These are phyloP conservation scores for Pseudocercospora crystallina DNA, from an alignment of 2,329 filamentous ascomycete genomes.

Conservation along the genomic window DNA sequence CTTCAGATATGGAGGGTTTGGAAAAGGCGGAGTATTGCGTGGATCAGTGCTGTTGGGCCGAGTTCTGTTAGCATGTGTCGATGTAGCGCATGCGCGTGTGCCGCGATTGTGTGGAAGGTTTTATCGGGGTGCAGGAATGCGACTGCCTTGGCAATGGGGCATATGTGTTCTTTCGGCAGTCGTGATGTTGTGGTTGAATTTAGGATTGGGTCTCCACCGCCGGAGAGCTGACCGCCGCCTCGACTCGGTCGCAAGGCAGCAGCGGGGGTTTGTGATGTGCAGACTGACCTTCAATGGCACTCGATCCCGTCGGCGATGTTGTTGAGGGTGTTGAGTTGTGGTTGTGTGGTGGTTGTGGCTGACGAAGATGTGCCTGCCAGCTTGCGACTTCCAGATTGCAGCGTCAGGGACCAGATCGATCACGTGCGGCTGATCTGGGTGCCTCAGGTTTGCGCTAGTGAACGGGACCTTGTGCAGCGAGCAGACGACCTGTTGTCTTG, in stretches of 20 bases:
- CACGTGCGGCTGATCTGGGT: no score
- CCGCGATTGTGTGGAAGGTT: neutral
- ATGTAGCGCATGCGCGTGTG: no score
- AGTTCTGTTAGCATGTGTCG: constrained; percentile 5
- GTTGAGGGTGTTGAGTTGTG: neutral
- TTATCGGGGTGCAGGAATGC: constrained; percentile 12
- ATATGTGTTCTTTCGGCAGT: constrained; percentile 19
- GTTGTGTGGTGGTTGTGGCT: neutral
- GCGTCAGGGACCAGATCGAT: no score
- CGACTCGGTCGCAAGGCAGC: constrained; percentile 2
- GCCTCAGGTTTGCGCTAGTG: no score
- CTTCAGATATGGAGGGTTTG: constrained; percentile 3
- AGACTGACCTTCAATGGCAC: constrained; percentile 5
- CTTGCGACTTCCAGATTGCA: no score
- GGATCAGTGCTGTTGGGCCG: constrained; percentile 15
- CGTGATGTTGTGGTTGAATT: neutral
- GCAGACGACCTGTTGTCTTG: no score
- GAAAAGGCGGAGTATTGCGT: constrained; percentile 7
- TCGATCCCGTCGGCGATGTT: constrained; percentile 2
- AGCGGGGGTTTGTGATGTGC: neutral
- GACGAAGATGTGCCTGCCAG: neutral
- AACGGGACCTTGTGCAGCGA: no score
- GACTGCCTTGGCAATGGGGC: constrained; percentile 21
- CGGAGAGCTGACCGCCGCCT: constrained; percentile 7
- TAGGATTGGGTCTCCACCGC: neutral